Evolutionary conservation across 495 filamentous ascomycete species (phyloP), one percentile per base, ranked within the genome.

Genomic region (Pyronema omphalodes): DNA sequence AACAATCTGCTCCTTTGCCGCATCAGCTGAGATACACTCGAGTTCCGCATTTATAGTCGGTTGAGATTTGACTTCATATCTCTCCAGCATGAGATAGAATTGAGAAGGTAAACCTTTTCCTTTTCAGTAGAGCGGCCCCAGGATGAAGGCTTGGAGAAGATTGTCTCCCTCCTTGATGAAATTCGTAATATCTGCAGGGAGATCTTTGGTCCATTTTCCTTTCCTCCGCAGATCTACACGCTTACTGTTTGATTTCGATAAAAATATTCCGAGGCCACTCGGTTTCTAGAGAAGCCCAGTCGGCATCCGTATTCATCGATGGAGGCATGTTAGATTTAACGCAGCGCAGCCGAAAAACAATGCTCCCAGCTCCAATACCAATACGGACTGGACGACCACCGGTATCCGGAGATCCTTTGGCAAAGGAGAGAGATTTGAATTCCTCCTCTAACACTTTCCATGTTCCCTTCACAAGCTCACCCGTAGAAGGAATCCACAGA

Each of bases 191-290:
- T 93, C 86, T 29, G 83, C 67, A 0, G 89, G 76, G 3, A 86
- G 60, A 56, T 93, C 83, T 61, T 84, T 88, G 0, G 78, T 77
- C 62, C 84, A 76, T 43, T 85, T 79, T 0, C 71, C 55, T 55
- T 83, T 83, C 17, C 80, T 72, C 41, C 80, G 74, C 8, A 79
- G 59, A 17, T 77, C 73, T 4, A 88, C 55, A n/a, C 71, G 62
- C 1, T 60, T 58, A 0, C 62, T 66, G 63, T 94, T n/a, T 93
- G 49, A 93, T 63, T n/a, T 72, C 68, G 39, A 91, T 67, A 56
- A 80, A 85, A 6, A 86, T 71, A 48, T 77, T 71, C 40, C 73
- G 69, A 9, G 88, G 88, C 88, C 88, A 94, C 37, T 61, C 58
- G 17, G 75, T 80, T 36, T 84, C 77, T 15, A 68, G 56, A 9